Evolutionary conservation across 805 yeast genomes (phyloP), one percentile per base, ranked within the genome.

Genomic region (Myxozyma lipomycoides): DNA sequence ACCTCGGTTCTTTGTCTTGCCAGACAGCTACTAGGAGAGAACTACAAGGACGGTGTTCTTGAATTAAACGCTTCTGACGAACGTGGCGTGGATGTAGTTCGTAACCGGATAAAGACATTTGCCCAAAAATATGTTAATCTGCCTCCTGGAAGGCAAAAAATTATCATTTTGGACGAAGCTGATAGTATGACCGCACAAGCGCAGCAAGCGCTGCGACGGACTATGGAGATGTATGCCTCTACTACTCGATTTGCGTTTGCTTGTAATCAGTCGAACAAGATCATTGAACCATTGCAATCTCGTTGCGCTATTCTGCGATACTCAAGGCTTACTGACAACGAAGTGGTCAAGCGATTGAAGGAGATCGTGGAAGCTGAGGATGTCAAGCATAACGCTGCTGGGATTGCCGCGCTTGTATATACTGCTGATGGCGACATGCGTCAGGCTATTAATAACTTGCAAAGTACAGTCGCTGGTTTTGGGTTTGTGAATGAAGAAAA

Each of bases 401-500:
- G 98, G 0, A 70, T 93, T 32, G 88, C 88, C 59, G 98, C 98
- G 0, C 75, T 93, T 52, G 81, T 93, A 15, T 93, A 93, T 70
- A 84, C 97, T 0, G 95, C 96, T 0, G 98, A 93, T 65, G 98
- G 98, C 52, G 98, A 93, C 66, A 91, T 93, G 98, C 81, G 98
- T 67, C 98, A 93, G 68, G 98, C 98, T 0, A 78, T 93, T 43
- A 93, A 93, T 65, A 93, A 93, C 68, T 67, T 93, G 52, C 98
- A 93, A 66, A 83, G 95, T 63, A 89, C 97, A 0, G 91, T 83
- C 28, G 88, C 96, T 0, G 98, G 98, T 1, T 90, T 90, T 70
- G 90, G 85, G 2, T 76, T 86, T 48, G 96, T 93, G n/a, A 86
- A 81, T 63, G 88, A 88, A 42, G 88, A 86, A 37, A 91, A 90